Evolutionary conservation across 768 basidiomycete genomes (phyloP).

Genomic region (Pleurotus cornucopiae): DNA sequence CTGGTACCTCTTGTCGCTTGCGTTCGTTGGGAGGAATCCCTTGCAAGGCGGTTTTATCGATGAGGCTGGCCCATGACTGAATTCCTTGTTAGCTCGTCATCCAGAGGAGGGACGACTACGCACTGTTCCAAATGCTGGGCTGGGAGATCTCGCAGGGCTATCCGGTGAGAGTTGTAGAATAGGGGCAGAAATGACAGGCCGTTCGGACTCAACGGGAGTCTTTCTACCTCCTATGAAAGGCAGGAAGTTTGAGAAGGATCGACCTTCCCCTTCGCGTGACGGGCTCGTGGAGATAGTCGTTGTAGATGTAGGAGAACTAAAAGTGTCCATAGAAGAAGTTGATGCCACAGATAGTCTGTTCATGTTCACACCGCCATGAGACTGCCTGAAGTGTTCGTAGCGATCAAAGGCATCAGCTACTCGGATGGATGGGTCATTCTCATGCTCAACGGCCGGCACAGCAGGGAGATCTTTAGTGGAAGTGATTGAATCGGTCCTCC

Average conservation of each 20-base stretch:
- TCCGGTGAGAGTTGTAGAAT: conserved; percentile 36
- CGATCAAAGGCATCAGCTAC: conserved; percentile 87
- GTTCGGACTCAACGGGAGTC: conserved; percentile 49
- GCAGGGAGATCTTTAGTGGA: conserved; percentile 50
- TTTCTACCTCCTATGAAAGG: conserved; percentile 60
- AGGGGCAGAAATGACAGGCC: conserved; percentile 65
- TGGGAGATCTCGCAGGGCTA: conserved; percentile 36
- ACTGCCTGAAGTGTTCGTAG: conserved; percentile 79
- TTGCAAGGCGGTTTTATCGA: conserved; percentile 79
- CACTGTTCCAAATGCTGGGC: conserved; percentile 69
- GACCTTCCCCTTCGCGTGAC: conserved; percentile 25
- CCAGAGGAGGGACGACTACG: conserved; percentile 16
- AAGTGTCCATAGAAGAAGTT: conserved; percentile 33
- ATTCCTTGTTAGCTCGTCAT: conserved; percentile 3
- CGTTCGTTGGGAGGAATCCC: conserved; percentile 77
- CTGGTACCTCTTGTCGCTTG: conserved; percentile 77
- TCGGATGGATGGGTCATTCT: conserved; percentile 34
- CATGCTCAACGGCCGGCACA: conserved; percentile 31
- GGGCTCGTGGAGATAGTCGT: conserved; percentile 20
- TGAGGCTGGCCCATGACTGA: conserved; percentile 90
- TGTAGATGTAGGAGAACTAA: conserved; percentile 14
- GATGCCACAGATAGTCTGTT: conserved; percentile 67
- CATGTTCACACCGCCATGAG: conserved; percentile 30
- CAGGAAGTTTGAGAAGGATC: conserved; percentile 48
- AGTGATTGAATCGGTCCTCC: conserved; percentile 24